Evolutionary conservation across 2,329 filamentous ascomycete species (phyloP).

Genomic region (Monilinia polystroma): DNA sequence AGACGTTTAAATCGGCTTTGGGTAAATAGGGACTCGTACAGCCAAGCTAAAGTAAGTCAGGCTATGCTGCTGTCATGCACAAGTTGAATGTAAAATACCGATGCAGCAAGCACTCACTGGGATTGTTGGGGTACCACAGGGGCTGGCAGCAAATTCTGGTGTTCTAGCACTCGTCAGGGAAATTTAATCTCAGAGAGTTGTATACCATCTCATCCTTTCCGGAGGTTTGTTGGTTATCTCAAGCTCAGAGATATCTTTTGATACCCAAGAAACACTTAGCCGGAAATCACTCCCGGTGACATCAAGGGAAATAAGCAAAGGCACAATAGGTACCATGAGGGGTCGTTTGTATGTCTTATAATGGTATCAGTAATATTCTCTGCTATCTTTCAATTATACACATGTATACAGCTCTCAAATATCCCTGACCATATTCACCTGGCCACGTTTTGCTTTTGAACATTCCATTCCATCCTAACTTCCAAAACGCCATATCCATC

Average conservation of each 20-base stretch:
- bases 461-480: conserved; percentile 6
- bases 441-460: conserved; percentile 18
- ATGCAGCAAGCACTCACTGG: background rate
- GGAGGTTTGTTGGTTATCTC: background rate
- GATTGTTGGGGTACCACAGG: background rate
- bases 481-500: conserved; percentile 16
- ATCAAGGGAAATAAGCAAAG: background rate
- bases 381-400: conserved; percentile 15
- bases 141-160: background rate
- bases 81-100: background rate
- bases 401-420: background rate
- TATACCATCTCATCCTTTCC: too few species aligned
- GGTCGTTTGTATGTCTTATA: background rate
- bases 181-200: background rate
- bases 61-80: background rate
- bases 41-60: background rate
- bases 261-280: background rate
- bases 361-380: conserved; percentile 9
- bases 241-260: background rate
- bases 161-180: background rate
- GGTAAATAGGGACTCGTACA: background rate
- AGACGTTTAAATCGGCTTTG: too few species aligned
- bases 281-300: background rate
- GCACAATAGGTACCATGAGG: background rate
- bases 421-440: conserved; percentile 1